A percentile compares a stretch with the other conserved stretches of the same genome.
These are phyloP conservation scores for Phaeophleospora eucalypticola DNA, from an alignment of 2,329 filamentous ascomycete genomes.

Conservation along the genomic window DNA sequence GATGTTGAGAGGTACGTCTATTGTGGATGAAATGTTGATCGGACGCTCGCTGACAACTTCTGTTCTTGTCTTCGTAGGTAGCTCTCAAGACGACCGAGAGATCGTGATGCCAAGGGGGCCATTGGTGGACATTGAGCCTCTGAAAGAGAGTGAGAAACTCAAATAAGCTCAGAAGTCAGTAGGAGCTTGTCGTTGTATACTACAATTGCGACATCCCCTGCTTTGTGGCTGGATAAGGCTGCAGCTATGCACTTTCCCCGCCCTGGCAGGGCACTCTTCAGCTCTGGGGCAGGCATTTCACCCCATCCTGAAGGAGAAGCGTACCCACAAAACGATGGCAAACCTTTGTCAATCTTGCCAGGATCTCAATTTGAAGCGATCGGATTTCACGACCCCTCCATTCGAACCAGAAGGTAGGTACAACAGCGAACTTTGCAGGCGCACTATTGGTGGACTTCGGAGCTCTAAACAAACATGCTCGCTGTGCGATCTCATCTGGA, in stretches of 20 bases:
- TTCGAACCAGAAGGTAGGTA: neutral
- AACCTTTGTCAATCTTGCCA: neutral
- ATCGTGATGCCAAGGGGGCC: slow-evolving; percentile 13
- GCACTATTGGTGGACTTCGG: neutral
- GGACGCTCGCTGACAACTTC: neutral
- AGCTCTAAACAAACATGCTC: neutral
- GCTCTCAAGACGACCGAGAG: slow-evolving; percentile 6
- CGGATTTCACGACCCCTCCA: slow-evolving; percentile 3
- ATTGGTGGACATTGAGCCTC: slow-evolving; percentile 11
- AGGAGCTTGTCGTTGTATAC: neutral
- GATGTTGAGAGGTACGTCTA: neutral
- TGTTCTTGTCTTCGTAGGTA: neutral
- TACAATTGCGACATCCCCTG: neutral
- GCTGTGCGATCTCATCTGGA: neutral
- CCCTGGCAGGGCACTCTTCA: neutral
- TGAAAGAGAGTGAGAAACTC: slow-evolving; percentile 10
- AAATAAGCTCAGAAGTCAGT: neutral
- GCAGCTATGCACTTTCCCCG: neutral
- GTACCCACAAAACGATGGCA: neutral
- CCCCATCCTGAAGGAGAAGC: neutral
- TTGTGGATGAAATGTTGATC: slow-evolving; percentile 4
- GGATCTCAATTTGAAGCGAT: neutral
- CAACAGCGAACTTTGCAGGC: neutral
- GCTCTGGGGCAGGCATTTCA: neutral
- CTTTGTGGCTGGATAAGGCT: neutral